These are phyloP conservation scores for Trichophyton simii DNA, from an alignment of 2,329 filamentous ascomycete genomes.

Conservation along the genomic window DNA sequence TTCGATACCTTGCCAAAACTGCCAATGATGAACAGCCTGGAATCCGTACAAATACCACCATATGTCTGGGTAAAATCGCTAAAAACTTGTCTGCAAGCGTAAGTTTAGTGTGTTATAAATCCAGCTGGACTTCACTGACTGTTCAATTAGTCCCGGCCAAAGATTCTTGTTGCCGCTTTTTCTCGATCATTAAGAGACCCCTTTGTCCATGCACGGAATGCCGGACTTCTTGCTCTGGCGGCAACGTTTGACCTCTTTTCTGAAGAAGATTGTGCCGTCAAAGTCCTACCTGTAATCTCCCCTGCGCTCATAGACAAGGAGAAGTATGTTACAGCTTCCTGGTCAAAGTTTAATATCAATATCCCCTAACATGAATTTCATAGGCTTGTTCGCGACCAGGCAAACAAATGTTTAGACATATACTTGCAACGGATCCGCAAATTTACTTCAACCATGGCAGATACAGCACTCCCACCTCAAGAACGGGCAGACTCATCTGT, in stretches of 20 bases:
- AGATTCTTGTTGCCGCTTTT: constrained; percentile 88
- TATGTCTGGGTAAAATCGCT: constrained; percentile 91
- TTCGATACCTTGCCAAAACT: constrained; percentile 84
- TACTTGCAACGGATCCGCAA: constrained; percentile 77
- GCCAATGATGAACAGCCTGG: constrained; percentile 96
- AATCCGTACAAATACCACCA: constrained; percentile 95
- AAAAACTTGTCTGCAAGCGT: constrained; percentile 62
- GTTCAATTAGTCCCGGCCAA: constrained; percentile 53
- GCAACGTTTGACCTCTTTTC: constrained; percentile 77
- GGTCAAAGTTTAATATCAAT: background rate
- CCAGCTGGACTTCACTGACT: constrained; percentile 18
- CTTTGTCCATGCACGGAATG: constrained; percentile 87
- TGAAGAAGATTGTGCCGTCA: constrained; percentile 77
- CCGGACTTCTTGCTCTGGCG: constrained; percentile 69
- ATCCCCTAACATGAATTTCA: constrained; percentile 7
- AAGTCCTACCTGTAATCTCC: constrained; percentile 72
- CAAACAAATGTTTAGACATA: constrained; percentile 73
- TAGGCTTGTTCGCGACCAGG: constrained; percentile 72
- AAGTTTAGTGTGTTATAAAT: constrained; percentile 13
- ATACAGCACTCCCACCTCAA: constrained; percentile 60
- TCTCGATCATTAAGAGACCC: constrained; percentile 79
- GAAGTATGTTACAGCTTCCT: constrained; percentile 42
- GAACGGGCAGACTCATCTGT: constrained; percentile 35
- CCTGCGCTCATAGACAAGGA: constrained; percentile 86
- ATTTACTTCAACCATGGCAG: constrained; percentile 62